A percentile compares a stretch with the other conserved stretches of the same genome.
These are phyloP conservation scores for Pholiota conissans DNA, from an alignment of 768 basidiomycete genomes.

Conservation along the genomic window DNA sequence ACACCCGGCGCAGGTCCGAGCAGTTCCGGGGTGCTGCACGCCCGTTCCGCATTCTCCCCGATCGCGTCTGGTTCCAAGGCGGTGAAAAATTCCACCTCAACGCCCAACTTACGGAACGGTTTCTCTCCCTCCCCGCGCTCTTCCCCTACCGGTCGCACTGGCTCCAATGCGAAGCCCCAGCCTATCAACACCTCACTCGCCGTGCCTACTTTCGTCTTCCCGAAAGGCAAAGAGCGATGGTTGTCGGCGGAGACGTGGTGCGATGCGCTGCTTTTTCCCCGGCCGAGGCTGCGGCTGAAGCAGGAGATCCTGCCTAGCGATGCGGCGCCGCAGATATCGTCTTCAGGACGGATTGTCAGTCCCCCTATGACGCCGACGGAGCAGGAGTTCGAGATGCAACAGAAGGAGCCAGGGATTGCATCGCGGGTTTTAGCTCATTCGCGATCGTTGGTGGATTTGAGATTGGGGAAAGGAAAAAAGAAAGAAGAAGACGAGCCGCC, in stretches of 20 bases:
- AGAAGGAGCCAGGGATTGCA: conserved; percentile 28
- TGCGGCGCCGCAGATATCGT: background rate
- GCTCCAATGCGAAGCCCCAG: background rate
- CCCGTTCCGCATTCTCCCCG: conserved; percentile 19
- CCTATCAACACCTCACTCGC: background rate
- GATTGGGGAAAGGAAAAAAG: conserved; percentile 9
- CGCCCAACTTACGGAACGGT: conserved; percentile 55
- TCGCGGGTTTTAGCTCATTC: conserved; percentile 54
- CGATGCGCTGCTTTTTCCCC: conserved; percentile 75
- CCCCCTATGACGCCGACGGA: conserved; percentile 48
- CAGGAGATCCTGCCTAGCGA: conserved; percentile 22
- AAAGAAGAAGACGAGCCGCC: conserved; percentile 10
- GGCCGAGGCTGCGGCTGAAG: conserved; percentile 65
- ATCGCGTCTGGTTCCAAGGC: conserved; percentile 18
- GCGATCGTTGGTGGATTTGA: conserved; percentile 41
- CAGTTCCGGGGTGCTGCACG: conserved; percentile 17
- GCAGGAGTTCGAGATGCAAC: conserved; percentile 16
- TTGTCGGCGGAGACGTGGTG: conserved; percentile 80
- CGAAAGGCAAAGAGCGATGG: conserved; percentile 62
- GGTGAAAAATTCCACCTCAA: conserved; percentile 61
- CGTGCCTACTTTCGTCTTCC: conserved; percentile 17
- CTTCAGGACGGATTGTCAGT: conserved; percentile 36
- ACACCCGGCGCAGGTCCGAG: conserved; percentile 6
- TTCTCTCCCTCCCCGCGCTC: background rate
- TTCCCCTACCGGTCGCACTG: too few species aligned